Base-by-base conservation (phyloP, 768 basidiomycete species). In the Russula vinacea region DNA sequence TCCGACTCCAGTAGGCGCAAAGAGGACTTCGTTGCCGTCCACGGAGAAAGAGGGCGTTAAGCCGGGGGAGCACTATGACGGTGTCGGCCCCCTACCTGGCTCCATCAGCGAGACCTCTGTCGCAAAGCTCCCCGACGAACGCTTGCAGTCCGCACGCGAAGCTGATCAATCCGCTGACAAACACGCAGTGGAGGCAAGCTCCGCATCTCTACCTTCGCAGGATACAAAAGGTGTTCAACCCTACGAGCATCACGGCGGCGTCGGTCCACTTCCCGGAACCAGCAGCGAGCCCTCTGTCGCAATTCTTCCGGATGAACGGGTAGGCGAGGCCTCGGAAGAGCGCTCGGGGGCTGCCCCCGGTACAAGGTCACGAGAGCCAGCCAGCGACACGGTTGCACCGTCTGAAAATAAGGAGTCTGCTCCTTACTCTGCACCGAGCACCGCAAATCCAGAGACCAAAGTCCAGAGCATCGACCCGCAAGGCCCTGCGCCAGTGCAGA, bases 41-140 rank as follows among this genome's bases (percentile, higher is more conserved):
- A 66, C 69, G 19, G 75, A 78, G 55, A 59, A 71, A 13, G 70
- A 70, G 32, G 77, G 77, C 0, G 69, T 73, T 29, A 71, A 68
- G 29, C 75, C 79, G 0, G 62, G 53, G 0, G 76, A 77, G 53
- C 74, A 66, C 47, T 67, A 66, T 0, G 74, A 71, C 7, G 84
- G 83, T 17, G 78, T 80, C 1, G 82, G 83, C 10, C 77, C 81
- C 0, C 76, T 84, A 16, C 82, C 83, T 0, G 84, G 83, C 14
- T 73, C 72, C 33, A 60, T 71, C 14, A 75, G 74, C 24, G 83
- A 85, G 67, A 70, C 75, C 10, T 78, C 76, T 5, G 80, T 84
- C 11, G 79, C 81, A 5, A 74, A 76, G 51, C 71, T 83, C 1
- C 84, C 84, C 3, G 79, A 83, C 14, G 82, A 84, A 58, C 74